Evolutionary conservation across 495 filamentous ascomycete species (phyloP).

Genomic region (Hypoxylon crocopeplum): DNA sequence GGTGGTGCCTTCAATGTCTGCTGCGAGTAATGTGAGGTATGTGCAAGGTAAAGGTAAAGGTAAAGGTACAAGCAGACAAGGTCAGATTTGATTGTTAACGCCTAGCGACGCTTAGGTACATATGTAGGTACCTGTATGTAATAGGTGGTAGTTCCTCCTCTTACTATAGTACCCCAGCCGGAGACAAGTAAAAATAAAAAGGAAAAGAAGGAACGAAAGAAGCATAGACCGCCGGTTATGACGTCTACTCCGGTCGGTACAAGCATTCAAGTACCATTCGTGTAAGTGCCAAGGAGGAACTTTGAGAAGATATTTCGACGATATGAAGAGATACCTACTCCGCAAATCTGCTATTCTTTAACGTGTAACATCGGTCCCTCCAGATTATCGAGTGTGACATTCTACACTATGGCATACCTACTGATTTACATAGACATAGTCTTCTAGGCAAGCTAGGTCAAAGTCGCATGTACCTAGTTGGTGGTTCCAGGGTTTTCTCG

Average conservation of each 20-base stretch:
- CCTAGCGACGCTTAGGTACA: slow-evolving; percentile 1
- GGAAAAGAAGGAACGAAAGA: slow-evolving; percentile 12
- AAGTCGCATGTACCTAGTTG: not conserved
- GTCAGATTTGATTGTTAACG: no score
- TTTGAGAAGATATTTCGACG: no score
- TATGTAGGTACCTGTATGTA: slow-evolving; percentile 3
- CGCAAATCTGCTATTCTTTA: not conserved
- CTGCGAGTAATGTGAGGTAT: not conserved
- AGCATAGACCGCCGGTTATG: slow-evolving; percentile 22
- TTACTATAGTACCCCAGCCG: no score
- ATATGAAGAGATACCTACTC: no score
- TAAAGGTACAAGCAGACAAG: no score
- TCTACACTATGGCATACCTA: no score
- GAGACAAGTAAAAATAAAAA: no score
- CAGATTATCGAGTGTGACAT: not conserved
- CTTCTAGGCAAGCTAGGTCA: no score
- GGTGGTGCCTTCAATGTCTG: not conserved
- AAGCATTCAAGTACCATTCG: not conserved
- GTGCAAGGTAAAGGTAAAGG: no score
- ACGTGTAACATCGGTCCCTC: not conserved
- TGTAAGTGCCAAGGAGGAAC: no score
- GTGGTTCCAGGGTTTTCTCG: not conserved
- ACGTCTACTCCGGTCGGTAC: slow-evolving; percentile 18
- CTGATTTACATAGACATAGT: no score
- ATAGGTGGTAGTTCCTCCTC: not conserved